These are phyloP conservation scores for Closterium sp. DNA, from an alignment of 139 green algal genomes.

Conservation along the genomic window DNA sequence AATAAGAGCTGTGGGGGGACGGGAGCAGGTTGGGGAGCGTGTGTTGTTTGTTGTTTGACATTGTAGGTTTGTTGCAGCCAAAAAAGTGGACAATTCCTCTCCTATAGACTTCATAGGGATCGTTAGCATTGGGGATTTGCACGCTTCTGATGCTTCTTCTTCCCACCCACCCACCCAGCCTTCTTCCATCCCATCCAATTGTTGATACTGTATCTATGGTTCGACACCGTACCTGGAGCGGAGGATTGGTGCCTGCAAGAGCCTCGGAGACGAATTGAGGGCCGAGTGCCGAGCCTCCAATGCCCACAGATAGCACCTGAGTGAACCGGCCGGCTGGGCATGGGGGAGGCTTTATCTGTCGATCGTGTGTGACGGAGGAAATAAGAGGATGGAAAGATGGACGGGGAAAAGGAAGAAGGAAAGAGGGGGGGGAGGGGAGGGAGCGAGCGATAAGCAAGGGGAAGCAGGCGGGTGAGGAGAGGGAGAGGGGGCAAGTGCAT, in stretches of 20 bases:
- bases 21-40: too few species aligned
- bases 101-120: too few species aligned
- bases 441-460: too few species aligned
- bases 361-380: neutral
- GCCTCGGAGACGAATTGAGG: conserved; percentile 43
- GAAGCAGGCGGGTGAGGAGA: neutral
- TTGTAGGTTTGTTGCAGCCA: too few species aligned
- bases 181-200: too few species aligned
- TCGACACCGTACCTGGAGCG: conserved; percentile 12
- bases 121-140: too few species aligned
- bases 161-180: too few species aligned
- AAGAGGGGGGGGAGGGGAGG: neutral
- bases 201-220: neutral
- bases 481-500: neutral
- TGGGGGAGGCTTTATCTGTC: conserved; percentile 37
- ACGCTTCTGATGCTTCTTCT: too few species aligned
- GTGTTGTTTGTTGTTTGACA: too few species aligned
- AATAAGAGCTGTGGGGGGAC: too few species aligned
- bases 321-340: conserved; percentile 40
- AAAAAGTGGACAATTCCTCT: too few species aligned
- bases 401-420: neutral
- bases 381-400: neutral
- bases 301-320: conserved; percentile 32
- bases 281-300: conserved; percentile 38
- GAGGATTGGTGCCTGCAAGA: conserved; percentile 30